These are phyloP conservation scores for Xylariaceae sp. DNA, from an alignment of 2,329 filamentous ascomycete genomes.

Conservation along the genomic window DNA sequence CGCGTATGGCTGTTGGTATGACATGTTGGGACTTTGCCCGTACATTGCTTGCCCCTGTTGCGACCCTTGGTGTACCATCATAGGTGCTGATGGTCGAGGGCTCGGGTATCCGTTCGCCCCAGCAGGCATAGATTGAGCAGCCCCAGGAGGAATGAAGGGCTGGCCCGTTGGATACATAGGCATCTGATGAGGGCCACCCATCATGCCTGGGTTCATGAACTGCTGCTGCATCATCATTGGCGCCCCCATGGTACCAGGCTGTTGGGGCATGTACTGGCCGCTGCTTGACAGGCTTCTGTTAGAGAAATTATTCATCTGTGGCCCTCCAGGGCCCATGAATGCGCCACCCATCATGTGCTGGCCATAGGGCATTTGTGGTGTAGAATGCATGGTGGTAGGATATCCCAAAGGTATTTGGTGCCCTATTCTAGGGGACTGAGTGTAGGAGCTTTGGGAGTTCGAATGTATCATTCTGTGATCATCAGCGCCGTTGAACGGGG, in stretches of 20 bases:
- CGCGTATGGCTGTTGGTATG: slow-evolving; percentile 71
- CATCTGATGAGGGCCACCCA: slow-evolving; percentile 67
- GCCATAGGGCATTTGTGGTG: slow-evolving; percentile 66
- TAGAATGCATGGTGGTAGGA: slow-evolving; percentile 62
- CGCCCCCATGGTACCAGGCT: slow-evolving; percentile 65
- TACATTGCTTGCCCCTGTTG: slow-evolving; percentile 81
- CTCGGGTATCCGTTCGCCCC: slow-evolving; percentile 81
- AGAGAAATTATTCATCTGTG: slow-evolving; percentile 62
- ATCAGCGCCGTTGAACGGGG: slow-evolving; percentile 69
- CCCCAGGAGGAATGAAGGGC: slow-evolving; percentile 60
- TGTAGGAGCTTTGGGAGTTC: slow-evolving; percentile 78
- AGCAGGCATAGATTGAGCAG: slow-evolving; percentile 51
- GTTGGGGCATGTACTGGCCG: slow-evolving; percentile 68
- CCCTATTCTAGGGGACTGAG: slow-evolving; percentile 69
- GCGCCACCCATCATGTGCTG: slow-evolving; percentile 66
- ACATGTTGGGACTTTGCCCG: slow-evolving; percentile 71
- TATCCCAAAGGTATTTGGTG: slow-evolving; percentile 69
- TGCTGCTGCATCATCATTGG: slow-evolving; percentile 81
- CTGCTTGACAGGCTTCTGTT: slow-evolving; percentile 68
- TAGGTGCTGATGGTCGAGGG: slow-evolving; percentile 72
- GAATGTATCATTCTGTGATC: slow-evolving; percentile 87
- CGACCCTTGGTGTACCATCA: slow-evolving; percentile 94
- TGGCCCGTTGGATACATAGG: slow-evolving; percentile 71
- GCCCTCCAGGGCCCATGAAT: slow-evolving; percentile 65
- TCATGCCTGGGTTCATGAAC: slow-evolving; percentile 72